Evolutionary conservation across 1,284 basidiomycete species (phyloP).

Genomic region (Farysia itapuensis): DNA sequence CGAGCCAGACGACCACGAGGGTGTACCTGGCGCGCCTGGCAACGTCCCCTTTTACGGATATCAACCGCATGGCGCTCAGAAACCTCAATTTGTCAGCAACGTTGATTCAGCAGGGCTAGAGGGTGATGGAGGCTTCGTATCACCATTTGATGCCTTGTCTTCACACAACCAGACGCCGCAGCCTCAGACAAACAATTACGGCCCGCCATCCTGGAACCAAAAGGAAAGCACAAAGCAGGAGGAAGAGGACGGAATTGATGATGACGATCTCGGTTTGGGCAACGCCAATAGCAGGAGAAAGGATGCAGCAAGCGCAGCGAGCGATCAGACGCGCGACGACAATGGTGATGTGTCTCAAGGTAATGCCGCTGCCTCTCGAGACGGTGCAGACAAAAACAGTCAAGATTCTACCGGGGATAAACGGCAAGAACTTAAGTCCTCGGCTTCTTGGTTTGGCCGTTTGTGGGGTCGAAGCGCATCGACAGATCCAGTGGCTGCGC

Average conservation of each 20-base stretch:
- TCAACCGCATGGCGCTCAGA: constrained; percentile 42
- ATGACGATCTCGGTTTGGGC: constrained; percentile 84
- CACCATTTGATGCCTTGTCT: constrained; percentile 74
- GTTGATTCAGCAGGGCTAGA: constrained; percentile 32
- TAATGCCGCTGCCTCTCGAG: constrained; percentile 5
- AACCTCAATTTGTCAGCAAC: constrained; percentile 56
- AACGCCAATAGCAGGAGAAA: constrained; percentile 64
- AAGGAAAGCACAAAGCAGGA: constrained; percentile 4
- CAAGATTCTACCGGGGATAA: constrained; percentile 13
- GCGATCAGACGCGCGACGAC: constrained; percentile 11
- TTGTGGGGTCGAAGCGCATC: constrained; percentile 58
- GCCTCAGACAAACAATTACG: constrained; percentile 24
- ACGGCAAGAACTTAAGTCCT: constrained; percentile 44
- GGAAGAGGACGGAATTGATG: constrained; percentile 65
- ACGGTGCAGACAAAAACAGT: constrained; percentile 7
- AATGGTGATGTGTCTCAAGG: constrained; percentile 13
- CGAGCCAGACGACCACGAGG: constrained; percentile 8
- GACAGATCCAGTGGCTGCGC: constrained; percentile 33
- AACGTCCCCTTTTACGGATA: constrained; percentile 48
- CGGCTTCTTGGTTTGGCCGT: constrained; percentile 72
- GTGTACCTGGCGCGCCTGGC: constrained; percentile 6
- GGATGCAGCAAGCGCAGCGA: constrained; percentile 4
- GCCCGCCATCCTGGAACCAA: constrained; percentile 1
- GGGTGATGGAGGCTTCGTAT: constrained; percentile 67
- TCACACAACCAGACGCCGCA: constrained; percentile 25